phyloP scores from a whole-genome alignment of 2,329 filamentous ascomycete species.

The Emericellopsis cladophorae region DNA sequence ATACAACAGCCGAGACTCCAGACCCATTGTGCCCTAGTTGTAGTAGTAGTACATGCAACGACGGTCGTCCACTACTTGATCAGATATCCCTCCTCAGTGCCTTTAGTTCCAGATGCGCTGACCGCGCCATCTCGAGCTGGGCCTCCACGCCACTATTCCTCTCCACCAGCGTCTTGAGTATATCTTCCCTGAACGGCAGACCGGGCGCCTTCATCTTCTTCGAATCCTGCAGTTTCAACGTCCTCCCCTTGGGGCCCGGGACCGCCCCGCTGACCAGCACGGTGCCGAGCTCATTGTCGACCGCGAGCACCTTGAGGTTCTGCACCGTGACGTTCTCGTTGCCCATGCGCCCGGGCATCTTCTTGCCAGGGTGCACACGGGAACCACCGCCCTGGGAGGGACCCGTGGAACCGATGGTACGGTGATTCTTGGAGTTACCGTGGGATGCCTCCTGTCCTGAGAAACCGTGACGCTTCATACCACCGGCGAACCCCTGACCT shows the following conservation, averaged over 20 bases:
- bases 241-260: constrained; percentile 74
- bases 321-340: constrained; percentile 78
- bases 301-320: constrained; percentile 79
- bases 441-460: constrained; percentile 80
- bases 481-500: constrained; percentile 91
- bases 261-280: constrained; percentile 80
- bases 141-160: constrained; percentile 32
- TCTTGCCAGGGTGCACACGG: constrained; percentile 88
- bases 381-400: constrained; percentile 86
- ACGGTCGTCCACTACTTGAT: too few species aligned
- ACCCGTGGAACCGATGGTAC: constrained; percentile 81
- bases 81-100: constrained; percentile 13
- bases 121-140: constrained; percentile 33
- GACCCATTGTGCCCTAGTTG: neutral
- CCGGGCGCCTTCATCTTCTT: constrained; percentile 64
- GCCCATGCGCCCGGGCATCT: constrained; percentile 96
- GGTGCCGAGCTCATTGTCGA: constrained; percentile 77
- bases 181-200: constrained; percentile 33
- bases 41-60: neutral
- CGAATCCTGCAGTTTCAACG: constrained; percentile 80
- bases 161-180: constrained; percentile 27
- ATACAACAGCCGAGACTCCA: constrained; percentile 19
- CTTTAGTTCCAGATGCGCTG: constrained; percentile 41
- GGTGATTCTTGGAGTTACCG: constrained; percentile 90
- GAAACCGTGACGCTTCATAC: constrained; percentile 95